phyloP scores from a whole-genome alignment of 2,329 filamentous ascomycete genomes.

The Cladosporium sp. region DNA sequence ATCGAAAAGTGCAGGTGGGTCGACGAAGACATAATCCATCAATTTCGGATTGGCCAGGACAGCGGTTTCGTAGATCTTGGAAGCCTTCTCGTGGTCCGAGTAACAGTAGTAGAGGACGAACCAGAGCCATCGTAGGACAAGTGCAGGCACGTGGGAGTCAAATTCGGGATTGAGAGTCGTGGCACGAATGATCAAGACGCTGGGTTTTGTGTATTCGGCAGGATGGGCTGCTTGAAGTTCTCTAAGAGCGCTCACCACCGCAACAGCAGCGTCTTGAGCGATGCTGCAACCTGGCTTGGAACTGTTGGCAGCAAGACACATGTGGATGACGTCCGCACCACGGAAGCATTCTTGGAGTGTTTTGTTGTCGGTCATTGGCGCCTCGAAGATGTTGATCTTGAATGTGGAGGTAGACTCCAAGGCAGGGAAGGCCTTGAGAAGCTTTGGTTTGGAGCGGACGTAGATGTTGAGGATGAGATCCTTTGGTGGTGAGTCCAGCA shows the following conservation, averaged over 20 bases:
- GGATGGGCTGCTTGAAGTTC: slow-evolving; percentile 4
- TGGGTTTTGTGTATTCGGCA: slow-evolving; percentile 13
- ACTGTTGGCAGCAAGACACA: slow-evolving; percentile 22
- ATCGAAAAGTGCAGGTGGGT: slow-evolving; percentile 18
- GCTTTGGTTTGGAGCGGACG: slow-evolving; percentile 20
- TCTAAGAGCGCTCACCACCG: slow-evolving; percentile 10
- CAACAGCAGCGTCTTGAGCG: slow-evolving; percentile 15
- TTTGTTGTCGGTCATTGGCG: slow-evolving; percentile 12
- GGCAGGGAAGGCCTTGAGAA: slow-evolving; percentile 19
- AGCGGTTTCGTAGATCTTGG: slow-evolving; percentile 9
- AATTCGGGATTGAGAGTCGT: slow-evolving; percentile 14
- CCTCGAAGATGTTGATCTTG: slow-evolving; percentile 15
- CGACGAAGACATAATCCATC: slow-evolving; percentile 17
- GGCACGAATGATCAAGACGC: slow-evolving; percentile 16
- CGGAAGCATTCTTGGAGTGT: slow-evolving; percentile 17
- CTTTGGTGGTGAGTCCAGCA: slow-evolving; percentile 15
- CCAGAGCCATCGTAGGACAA: background rate
- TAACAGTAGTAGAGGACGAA: slow-evolving; percentile 19
- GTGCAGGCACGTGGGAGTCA: background rate
- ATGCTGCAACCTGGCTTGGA: slow-evolving; percentile 16
- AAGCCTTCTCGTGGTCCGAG: slow-evolving; percentile 15
- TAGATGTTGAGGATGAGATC: slow-evolving; percentile 21
- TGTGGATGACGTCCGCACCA: slow-evolving; percentile 18
- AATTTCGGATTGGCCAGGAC: slow-evolving; percentile 5
- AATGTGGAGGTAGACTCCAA: slow-evolving; percentile 15